phyloP scores from a whole-genome alignment of 371 early-diverging fungal species.

The Dinochytrium kinnereticum region DNA sequence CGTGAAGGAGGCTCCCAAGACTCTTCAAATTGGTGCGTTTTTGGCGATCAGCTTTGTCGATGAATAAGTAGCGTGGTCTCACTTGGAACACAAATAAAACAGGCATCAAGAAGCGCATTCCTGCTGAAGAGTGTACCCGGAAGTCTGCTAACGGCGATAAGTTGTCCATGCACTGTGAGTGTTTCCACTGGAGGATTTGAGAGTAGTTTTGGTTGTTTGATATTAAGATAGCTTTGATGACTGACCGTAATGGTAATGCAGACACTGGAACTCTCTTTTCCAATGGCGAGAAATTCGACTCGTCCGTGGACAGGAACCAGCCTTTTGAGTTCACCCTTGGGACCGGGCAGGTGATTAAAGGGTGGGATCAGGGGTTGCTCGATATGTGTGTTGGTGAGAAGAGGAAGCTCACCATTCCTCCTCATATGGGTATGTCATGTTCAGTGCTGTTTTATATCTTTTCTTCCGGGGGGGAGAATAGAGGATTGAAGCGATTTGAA shows the following conservation, averaged over 20 bases:
- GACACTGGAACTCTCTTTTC: slow-evolving; percentile 53
- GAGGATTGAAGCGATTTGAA: too few species aligned
- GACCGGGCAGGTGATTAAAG: slow-evolving; percentile 54
- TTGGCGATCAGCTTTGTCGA: background rate
- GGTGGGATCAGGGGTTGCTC: slow-evolving; percentile 83
- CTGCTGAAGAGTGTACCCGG: slow-evolving; percentile 37
- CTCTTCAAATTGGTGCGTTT: slow-evolving; percentile 13
- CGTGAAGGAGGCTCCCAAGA: slow-evolving; percentile 13
- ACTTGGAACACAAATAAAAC: background rate
- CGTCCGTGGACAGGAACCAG: slow-evolving; percentile 68
- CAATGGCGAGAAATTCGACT: slow-evolving; percentile 78
- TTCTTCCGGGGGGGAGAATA: too few species aligned
- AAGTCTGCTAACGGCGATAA: slow-evolving; percentile 40
- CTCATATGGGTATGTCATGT: slow-evolving; percentile 61
- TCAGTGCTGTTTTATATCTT: too few species aligned
- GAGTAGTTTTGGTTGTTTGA: background rate
- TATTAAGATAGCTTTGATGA: background rate
- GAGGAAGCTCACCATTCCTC: slow-evolving; percentile 79
- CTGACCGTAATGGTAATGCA: background rate
- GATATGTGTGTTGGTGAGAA: slow-evolving; percentile 89
- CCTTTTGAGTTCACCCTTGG: slow-evolving; percentile 77
- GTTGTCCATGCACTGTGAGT: slow-evolving; percentile 34
- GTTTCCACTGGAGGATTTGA: background rate
- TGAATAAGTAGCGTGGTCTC: background rate
- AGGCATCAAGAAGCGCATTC: slow-evolving; percentile 39